A percentile compares a stretch with the other conserved stretches of the same genome.
Evolutionary conservation across 805 yeast species (phyloP).

Genomic region (Wickerhamiella azymoides): DNA sequence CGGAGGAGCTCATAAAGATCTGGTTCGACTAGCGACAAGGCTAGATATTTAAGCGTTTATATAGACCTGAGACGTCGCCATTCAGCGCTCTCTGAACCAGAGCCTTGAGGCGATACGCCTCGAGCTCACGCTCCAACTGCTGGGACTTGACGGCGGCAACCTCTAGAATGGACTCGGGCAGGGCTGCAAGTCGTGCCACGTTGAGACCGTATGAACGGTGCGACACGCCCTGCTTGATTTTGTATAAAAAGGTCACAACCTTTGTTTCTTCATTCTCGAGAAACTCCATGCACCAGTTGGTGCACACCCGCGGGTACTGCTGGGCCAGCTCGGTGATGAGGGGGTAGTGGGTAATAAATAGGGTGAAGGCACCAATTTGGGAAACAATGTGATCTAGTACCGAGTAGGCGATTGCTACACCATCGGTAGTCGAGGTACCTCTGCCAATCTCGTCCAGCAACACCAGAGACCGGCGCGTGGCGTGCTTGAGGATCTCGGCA

Average conservation of each 20-base stretch:
- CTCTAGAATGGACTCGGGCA: constrained; percentile 24
- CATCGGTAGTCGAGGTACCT: constrained; percentile 65
- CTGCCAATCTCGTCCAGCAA: constrained; percentile 66
- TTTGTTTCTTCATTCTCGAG: constrained; percentile 25
- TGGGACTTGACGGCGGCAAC: constrained; percentile 19
- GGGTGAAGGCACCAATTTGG: constrained; percentile 37
- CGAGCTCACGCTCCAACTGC: constrained; percentile 16
- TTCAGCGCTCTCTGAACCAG: neutral
- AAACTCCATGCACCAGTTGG: constrained; percentile 63
- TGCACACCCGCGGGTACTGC: constrained; percentile 29
- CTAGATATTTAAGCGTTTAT: neutral
- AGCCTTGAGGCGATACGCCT: neutral
- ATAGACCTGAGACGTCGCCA: constrained; percentile 1
- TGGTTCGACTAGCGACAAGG: constrained; percentile 67
- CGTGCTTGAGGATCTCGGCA: constrained; percentile 36
- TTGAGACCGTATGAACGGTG: constrained; percentile 68
- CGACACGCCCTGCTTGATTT: constrained; percentile 36
- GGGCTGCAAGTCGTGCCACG: constrained; percentile 64
- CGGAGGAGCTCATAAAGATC: constrained; percentile 95
- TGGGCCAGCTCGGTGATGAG: constrained; percentile 40
- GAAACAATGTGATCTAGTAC: constrained; percentile 45
- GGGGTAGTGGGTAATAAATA: constrained; percentile 81
- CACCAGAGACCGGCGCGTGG: constrained; percentile 43
- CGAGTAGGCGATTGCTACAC: constrained; percentile 66
- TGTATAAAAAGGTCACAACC: constrained; percentile 40